Evolutionary conservation across 2,329 filamentous ascomycete species (phyloP), one percentile per base, ranked within the genome.

Genomic region (Ascochyta clinopodiicola): DNA sequence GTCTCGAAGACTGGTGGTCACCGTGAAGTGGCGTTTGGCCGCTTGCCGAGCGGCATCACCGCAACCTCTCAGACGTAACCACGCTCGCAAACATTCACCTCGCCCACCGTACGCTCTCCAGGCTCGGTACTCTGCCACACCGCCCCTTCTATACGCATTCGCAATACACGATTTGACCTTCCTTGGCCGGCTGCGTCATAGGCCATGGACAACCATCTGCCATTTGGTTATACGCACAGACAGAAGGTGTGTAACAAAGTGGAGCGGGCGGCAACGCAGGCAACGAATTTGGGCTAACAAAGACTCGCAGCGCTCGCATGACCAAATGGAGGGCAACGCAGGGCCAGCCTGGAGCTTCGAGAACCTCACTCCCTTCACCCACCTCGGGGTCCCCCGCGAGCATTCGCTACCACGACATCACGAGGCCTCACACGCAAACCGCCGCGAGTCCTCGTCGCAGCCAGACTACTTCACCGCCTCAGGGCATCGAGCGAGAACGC

Each of bases 161-260:
- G 32, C 49, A 42, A 34, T 24, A 38, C 29, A 24, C 44, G 37
- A 37, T 31, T 34, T 49, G 37, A 10, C 35, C 17, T 15, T 27
- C 31, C 25, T 40, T 35, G 39, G 22, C 19, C 21, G 24, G 21
- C 43, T 35, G 34, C 49, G 40, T 44, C 43, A 48, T 56, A 60
- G 69, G 67, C 61, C 59, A 73, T 71, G 67, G 72, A 72, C 37
- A 61, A 55, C 56, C 62, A 66, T 40, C 47, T 70, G 56, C 62
- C 61, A 35, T 71, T 69, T 56, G 69, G 69, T 52, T 73, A 66
- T 53, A 61, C 64, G 60, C 69, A 69, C 55, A 64, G 69, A 67
- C 64, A 70, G 35, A 75, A 75, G 71, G 71, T 73, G 49, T 61
- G 70, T 65, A 47, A 54, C 54, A 43, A 52, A 43, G 56, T 56